Percentiles rank a stretch among this genome's conserved stretches.
Evolutionary conservation across 2,329 filamentous ascomycete genomes (phyloP).

Genomic region (Exophiala dermatitidis): DNA sequence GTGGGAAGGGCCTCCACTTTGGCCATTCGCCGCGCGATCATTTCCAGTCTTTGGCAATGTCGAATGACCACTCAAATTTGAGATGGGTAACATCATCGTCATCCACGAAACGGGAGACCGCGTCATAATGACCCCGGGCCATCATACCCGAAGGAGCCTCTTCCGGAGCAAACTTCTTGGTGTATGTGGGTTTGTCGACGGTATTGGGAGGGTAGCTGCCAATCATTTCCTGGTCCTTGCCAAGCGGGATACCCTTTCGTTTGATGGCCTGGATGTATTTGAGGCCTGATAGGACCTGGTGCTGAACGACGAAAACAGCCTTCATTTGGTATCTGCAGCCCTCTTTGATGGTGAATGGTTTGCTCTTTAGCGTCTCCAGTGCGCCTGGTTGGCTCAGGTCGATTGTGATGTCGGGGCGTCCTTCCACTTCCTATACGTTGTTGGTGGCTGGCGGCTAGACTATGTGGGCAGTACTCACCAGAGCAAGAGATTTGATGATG

Average conservation of each 20-base stretch:
- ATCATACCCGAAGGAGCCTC: constrained; percentile 89
- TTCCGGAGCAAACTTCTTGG: constrained; percentile 76
- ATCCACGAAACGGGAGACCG: constrained; percentile 83
- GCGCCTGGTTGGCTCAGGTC: constrained; percentile 70
- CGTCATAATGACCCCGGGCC: constrained; percentile 81
- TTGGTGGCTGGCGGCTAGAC: background rate
- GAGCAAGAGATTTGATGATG: constrained; percentile 84
- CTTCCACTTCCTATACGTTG: constrained; percentile 58
- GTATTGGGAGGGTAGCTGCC: constrained; percentile 93
- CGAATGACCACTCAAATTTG: constrained; percentile 90
- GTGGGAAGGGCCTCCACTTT: background rate
- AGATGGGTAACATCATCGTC: constrained; percentile 89
- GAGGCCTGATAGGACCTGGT: constrained; percentile 87
- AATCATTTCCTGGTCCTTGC: constrained; percentile 98
- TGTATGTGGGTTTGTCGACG: constrained; percentile 73
- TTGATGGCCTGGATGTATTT: constrained; percentile 95
- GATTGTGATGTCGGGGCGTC: constrained; percentile 77
- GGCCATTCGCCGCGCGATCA: constrained; percentile 6
- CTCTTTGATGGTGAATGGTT: constrained; percentile 97
- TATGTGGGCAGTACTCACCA: constrained; percentile 36
- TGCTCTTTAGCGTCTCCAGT: constrained; percentile 71
- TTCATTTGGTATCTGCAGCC: constrained; percentile 90
- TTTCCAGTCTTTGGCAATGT: constrained; percentile 95
- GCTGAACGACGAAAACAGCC: constrained; percentile 89
- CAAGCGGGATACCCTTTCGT: constrained; percentile 75